These are phyloP conservation scores for Mediolabrus comicus DNA, from an alignment of 108 stramenopile species.

Conservation along the genomic window DNA sequence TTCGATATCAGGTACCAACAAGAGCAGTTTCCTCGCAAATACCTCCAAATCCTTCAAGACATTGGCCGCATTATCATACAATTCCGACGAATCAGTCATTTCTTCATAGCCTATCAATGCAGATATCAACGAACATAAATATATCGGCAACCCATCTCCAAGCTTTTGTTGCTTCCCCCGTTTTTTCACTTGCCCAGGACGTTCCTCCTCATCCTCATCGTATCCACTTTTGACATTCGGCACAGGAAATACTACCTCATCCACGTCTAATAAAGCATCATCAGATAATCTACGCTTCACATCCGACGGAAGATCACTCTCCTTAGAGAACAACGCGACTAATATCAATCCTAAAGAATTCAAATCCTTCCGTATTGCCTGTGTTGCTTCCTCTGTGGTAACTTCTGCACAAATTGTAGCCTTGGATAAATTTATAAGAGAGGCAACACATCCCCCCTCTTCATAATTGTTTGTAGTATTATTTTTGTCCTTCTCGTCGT, in stretches of 20 bases:
- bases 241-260: neutral
- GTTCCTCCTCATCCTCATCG: neutral
- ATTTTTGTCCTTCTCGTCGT: too few relatives aligned
- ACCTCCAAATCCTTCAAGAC: slow-evolving; percentile 15
- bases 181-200: neutral
- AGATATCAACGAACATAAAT: slow-evolving; percentile 6
- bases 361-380: slow-evolving; percentile 3
- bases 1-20: neutral
- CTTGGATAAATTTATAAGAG: neutral
- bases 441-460: neutral
- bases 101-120: slow-evolving; percentile 1
- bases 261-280: neutral
- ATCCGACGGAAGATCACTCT: neutral
- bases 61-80: neutral
- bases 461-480: neutral
- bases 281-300: neutral
- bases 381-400: neutral
- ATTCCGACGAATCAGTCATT: neutral
- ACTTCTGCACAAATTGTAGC: neutral
- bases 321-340: neutral
- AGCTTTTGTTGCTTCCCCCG: slow-evolving; percentile 5
- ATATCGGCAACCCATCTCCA: slow-evolving; percentile 4
- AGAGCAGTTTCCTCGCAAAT: neutral
- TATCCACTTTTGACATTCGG: neutral
- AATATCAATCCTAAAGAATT: slow-evolving; percentile 5